These are phyloP conservation scores for Ceratocystis eucalypticola DNA, from an alignment of 2,329 filamentous ascomycete species.

Conservation along the genomic window DNA sequence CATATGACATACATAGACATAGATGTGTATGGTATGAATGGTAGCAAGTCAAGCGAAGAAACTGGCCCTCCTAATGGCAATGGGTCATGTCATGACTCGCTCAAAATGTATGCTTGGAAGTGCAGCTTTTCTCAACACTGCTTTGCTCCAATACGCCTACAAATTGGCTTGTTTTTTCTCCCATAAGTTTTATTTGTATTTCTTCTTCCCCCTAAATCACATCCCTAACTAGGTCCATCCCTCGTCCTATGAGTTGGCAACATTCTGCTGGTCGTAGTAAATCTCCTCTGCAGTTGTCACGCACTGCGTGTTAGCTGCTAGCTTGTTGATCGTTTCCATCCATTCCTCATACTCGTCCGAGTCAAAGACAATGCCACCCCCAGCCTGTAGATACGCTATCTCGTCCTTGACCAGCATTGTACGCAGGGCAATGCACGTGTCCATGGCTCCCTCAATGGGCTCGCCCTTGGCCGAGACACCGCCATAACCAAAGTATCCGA, in stretches of 20 bases:
- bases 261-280: constrained; percentile 30
- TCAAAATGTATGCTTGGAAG: no score
- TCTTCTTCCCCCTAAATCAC: neutral
- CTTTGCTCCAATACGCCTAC: no score
- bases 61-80: no score
- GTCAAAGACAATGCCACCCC: constrained; percentile 86
- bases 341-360: constrained; percentile 86
- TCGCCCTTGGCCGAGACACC: constrained; percentile 50
- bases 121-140: no score
- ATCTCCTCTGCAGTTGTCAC: constrained; percentile 69
- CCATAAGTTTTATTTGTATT: neutral
- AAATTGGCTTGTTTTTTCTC: no score
- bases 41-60: no score
- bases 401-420: constrained; percentile 94
- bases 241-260: constrained; percentile 3
- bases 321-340: constrained; percentile 91
- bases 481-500: constrained; percentile 90
- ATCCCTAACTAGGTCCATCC: neutral
- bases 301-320: constrained; percentile 77
- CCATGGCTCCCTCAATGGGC: constrained; percentile 72
- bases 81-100: no score
- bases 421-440: constrained; percentile 65
- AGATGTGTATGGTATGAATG: no score
- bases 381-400: constrained; percentile 78
- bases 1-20: no score